A percentile compares a stretch with the other conserved stretches of the same genome.
These are phyloP conservation scores for Canavalia gladiata DNA, from an alignment of 306 rosid genomes.

Conservation along the genomic window DNA sequence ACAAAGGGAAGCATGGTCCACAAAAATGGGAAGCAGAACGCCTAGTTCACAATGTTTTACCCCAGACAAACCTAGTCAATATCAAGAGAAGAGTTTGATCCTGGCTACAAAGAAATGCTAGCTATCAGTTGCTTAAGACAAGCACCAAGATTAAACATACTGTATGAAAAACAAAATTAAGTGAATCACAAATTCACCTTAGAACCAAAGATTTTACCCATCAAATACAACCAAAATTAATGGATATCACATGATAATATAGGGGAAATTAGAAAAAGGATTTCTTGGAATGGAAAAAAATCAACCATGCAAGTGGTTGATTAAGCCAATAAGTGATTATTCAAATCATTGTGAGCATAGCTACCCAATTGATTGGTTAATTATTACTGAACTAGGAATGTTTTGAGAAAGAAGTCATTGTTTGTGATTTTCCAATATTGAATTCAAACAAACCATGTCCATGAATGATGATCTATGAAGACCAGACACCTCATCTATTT, in stretches of 20 bases:
- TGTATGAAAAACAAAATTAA: background rate
- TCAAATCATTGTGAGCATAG: slow-evolving; percentile 5
- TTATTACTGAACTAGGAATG: slow-evolving; percentile 3
- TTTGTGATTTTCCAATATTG: slow-evolving; percentile 8
- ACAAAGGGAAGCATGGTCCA: background rate
- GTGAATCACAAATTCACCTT: background rate
- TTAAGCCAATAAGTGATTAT: background rate
- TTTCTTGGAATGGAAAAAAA: slow-evolving; percentile 3
- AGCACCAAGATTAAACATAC: background rate
- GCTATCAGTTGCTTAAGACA: slow-evolving; percentile 4
- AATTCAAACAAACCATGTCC: slow-evolving; percentile 26
- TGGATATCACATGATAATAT: background rate
- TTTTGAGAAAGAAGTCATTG: background rate
- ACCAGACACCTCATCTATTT: too few relatives aligned
- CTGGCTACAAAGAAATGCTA: slow-evolving; percentile 12
- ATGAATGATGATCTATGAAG: slow-evolving; percentile 1
- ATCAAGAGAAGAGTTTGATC: background rate
- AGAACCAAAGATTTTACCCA: slow-evolving; percentile 9
- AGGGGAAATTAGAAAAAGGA: slow-evolving; percentile 20
- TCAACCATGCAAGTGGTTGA: background rate
- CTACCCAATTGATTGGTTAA: background rate
- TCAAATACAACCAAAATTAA: slow-evolving; percentile 15
- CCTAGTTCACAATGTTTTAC: background rate
- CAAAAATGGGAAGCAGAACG: background rate
- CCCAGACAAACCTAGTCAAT: background rate